Evolutionary conservation across 805 yeast species (phyloP), one percentile per base, ranked within the genome.

Genomic region (Candida awuae): DNA sequence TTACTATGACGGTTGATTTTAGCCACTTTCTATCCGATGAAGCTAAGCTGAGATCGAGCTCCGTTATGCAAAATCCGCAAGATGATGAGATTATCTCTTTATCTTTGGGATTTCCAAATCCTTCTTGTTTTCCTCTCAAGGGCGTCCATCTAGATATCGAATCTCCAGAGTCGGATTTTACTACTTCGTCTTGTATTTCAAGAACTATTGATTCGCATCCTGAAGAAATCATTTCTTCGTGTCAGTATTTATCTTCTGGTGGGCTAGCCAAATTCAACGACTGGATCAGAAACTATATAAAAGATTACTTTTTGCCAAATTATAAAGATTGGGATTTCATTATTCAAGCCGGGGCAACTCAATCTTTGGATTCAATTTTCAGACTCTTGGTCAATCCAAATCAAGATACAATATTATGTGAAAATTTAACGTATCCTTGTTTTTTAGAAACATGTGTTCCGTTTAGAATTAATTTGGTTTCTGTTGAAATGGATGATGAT

Each of bases 321-420:
- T 73, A 71, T 44, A 50, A 53, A 12, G 69, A 81, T 56, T 88
- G 95, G 95, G 80, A 72, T 48, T 59, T 76, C 25, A 61, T 86
- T 27, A 61, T 79, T 47, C 73, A 85, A 36, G 72, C 80, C 10
- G 97, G 97, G 48, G 85, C 84, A 65, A 88, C 97, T n/a, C 85
- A 84, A 60, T 74, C 84, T 6, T 80, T 94, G 80, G 96, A 88
- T 52, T 73, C 92, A 3, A 69, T 78, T 18, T 70, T 90, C 54
- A 74, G 97, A 60, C 75, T 88, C 23, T 75, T 90, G 53, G 68
- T 79, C 52, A 66, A 77, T 55, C 75, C 80, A 43, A 94, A 90
- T 31, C 54, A 45, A 26, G 98, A 90, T 56, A 64, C 79, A n/a
- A 71, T 90, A 37, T 63, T 90, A 44, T 81, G 80, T 25, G 97